These are phyloP conservation scores for Strigomonas oncopelti DNA, from an alignment of 208 protist genomes.

Conservation along the genomic window DNA sequence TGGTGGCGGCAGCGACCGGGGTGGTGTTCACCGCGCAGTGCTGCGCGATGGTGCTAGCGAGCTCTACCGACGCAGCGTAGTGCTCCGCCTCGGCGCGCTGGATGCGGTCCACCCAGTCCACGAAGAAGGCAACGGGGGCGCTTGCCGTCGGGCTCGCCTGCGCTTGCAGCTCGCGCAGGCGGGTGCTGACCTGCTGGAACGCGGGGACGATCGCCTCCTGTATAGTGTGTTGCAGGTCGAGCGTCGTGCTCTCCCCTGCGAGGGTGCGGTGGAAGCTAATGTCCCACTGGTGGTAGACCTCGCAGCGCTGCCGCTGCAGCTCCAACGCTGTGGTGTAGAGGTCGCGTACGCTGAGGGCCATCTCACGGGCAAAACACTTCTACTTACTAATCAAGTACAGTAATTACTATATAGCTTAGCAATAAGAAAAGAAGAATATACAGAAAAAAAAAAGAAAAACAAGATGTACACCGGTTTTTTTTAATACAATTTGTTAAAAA, in stretches of 20 bases:
- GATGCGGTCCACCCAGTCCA: constrained; percentile 31
- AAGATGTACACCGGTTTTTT: too few species aligned
- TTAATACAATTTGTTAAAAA: too few species aligned
- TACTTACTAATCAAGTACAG: too few species aligned
- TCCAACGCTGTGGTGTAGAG: constrained; percentile 18
- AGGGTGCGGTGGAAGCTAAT: constrained; percentile 45
- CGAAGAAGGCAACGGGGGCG: constrained; percentile 17
- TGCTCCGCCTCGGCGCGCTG: constrained; percentile 38
- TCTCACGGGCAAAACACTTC: too few species aligned
- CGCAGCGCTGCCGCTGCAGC: constrained; percentile 62
- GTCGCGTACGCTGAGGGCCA: too few species aligned
- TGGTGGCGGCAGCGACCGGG: neutral
- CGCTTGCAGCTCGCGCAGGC: constrained; percentile 11
- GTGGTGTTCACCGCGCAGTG: constrained; percentile 27
- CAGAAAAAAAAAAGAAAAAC: too few species aligned
- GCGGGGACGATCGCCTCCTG: constrained; percentile 34
- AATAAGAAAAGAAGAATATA: too few species aligned
- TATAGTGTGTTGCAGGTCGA: constrained; percentile 41
- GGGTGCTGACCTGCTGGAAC: constrained; percentile 35
- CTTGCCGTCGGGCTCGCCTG: neutral
- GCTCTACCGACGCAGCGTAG: constrained; percentile 28
- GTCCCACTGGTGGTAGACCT: constrained; percentile 58
- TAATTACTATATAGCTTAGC: too few species aligned
- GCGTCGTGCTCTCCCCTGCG: constrained; percentile 28
- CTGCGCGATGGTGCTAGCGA: constrained; percentile 23